Evolutionary conservation across 2,329 filamentous ascomycete species (phyloP).

Genomic region (Pezicula radicicola): DNA sequence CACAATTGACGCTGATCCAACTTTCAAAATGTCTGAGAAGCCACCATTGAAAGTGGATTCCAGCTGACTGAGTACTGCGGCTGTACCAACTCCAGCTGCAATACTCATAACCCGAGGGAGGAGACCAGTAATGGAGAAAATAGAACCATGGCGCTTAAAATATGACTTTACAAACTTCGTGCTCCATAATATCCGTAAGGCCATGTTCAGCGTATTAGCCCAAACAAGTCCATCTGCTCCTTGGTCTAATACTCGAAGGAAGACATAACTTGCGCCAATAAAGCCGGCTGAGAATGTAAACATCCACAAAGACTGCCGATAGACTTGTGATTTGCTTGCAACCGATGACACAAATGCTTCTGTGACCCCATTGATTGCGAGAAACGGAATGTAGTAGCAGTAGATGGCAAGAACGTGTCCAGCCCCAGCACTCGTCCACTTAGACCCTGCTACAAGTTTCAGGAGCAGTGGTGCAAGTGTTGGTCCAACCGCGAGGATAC

Average conservation of each 20-base stretch:
- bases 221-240: slow-evolving; percentile 80
- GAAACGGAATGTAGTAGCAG: slow-evolving; percentile 88
- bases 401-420: slow-evolving; percentile 74
- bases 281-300: slow-evolving; percentile 75
- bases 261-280: slow-evolving; percentile 69
- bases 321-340: slow-evolving; percentile 71
- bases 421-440: slow-evolving; percentile 74
- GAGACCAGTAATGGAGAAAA: slow-evolving; percentile 38
- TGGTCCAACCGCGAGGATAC: slow-evolving; percentile 70
- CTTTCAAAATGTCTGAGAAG: slow-evolving; percentile 36
- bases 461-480: slow-evolving; percentile 71
- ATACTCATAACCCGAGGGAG: slow-evolving; percentile 42
- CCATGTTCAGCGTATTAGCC: slow-evolving; percentile 90
- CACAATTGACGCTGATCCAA: slow-evolving; percentile 46
- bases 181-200: slow-evolving; percentile 80
- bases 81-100: slow-evolving; percentile 41
- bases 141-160: slow-evolving; percentile 45
- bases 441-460: slow-evolving; percentile 69
- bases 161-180: slow-evolving; percentile 65
- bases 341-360: slow-evolving; percentile 93
- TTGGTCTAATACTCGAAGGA: slow-evolving; percentile 64
- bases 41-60: slow-evolving; percentile 20
- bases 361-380: slow-evolving; percentile 86
- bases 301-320: slow-evolving; percentile 82
- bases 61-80: slow-evolving; percentile 34